These are phyloP conservation scores for Mycogone perniciosa DNA, from an alignment of 2,329 filamentous ascomycete genomes.

Conservation along the genomic window DNA sequence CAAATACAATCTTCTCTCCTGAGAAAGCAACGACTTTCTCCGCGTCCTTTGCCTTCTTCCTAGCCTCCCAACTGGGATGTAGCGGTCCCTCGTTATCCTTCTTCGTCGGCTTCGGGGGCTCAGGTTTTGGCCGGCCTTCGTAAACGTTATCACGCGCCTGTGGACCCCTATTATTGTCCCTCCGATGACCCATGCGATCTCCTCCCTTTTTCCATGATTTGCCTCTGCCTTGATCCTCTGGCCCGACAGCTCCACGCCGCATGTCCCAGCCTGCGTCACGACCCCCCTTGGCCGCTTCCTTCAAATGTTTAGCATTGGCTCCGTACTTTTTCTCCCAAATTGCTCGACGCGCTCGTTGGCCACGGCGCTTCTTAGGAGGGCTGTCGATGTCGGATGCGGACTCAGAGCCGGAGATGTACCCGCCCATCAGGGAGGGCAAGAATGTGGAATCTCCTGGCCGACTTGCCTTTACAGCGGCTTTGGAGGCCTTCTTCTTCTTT, in stretches of 20 bases:
- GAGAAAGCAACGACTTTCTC: constrained; percentile 16
- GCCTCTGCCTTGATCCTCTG: constrained; percentile 26
- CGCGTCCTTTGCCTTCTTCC: constrained; percentile 19
- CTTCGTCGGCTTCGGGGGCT: constrained; percentile 24
- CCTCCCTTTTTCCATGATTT: constrained; percentile 51
- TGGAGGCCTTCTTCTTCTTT: constrained; percentile 14
- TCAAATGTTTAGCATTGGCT: constrained; percentile 59
- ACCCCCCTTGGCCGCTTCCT: constrained; percentile 26
- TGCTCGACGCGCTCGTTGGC: constrained; percentile 69
- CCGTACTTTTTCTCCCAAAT: constrained; percentile 80
- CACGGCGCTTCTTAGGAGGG: constrained; percentile 58
- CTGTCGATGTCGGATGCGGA: constrained; percentile 61
- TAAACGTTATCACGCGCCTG: background rate
- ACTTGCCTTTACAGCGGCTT: constrained; percentile 14
- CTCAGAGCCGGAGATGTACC: constrained; percentile 73
- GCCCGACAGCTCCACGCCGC: constrained; percentile 48
- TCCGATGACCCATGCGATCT: constrained; percentile 12
- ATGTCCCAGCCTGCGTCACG: constrained; percentile 53
- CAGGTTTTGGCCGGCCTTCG: constrained; percentile 17
- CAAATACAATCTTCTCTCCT: constrained; percentile 21
- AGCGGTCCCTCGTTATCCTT: constrained; percentile 47
- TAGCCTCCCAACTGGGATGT: constrained; percentile 36
- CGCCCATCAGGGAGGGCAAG: constrained; percentile 69
- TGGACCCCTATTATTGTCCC: constrained; percentile 1
- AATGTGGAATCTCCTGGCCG: constrained; percentile 49